A percentile compares a stretch with the other conserved stretches of the same genome.
Conservation (phyloP, 1,284 basidiomycete species). For the Ustanciosporium gigantosporum region DNA sequence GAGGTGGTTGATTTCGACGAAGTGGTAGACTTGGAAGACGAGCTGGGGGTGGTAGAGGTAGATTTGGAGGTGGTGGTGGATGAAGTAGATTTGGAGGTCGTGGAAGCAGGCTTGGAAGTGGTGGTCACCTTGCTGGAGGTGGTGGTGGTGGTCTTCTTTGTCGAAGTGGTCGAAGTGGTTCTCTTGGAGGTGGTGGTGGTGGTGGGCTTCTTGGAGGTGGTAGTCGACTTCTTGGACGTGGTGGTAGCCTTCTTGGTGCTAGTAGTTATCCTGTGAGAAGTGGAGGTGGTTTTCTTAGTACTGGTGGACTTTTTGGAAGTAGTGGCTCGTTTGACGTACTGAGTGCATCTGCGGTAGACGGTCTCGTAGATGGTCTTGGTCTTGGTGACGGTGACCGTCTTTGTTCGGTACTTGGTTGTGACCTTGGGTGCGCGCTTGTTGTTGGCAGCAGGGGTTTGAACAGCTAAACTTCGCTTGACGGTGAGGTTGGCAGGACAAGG, state of each 20-base stretch:
- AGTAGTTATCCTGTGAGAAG: not conserved
- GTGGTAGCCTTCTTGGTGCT: not conserved
- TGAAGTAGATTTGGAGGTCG: slow-evolving; percentile 1
- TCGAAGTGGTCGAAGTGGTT: slow-evolving; percentile 1
- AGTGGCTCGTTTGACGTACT: slow-evolving; percentile 5
- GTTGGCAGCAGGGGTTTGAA: slow-evolving; percentile 7
- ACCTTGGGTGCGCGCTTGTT: slow-evolving; percentile 12
- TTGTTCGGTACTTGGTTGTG: slow-evolving; percentile 5
- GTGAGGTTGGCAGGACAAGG: slow-evolving; percentile 24
- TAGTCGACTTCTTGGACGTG: not conserved
- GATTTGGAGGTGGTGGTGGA: slow-evolving; percentile 2
- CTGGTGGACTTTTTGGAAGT: slow-evolving; percentile 1
- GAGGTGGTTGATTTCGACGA: not conserved
- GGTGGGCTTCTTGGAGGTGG: not conserved
- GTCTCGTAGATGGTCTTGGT: slow-evolving; percentile 34
- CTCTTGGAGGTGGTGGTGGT: slow-evolving; percentile 2
- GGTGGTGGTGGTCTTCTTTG: not conserved
- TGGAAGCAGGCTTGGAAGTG: not conserved
- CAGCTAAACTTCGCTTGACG: slow-evolving; percentile 4
- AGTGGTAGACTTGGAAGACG: not conserved
- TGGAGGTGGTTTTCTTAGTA: slow-evolving; percentile 1
- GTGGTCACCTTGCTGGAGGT: not conserved
- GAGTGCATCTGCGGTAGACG: slow-evolving; percentile 17
- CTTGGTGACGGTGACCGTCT: slow-evolving; percentile 7
- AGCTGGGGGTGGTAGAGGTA: slow-evolving; percentile 1